Percentiles rank a stretch among this genome's conserved stretches.
Conservation (phyloP, 352 stramenopile genomes). For the Globisporangium spiculum region DNA sequence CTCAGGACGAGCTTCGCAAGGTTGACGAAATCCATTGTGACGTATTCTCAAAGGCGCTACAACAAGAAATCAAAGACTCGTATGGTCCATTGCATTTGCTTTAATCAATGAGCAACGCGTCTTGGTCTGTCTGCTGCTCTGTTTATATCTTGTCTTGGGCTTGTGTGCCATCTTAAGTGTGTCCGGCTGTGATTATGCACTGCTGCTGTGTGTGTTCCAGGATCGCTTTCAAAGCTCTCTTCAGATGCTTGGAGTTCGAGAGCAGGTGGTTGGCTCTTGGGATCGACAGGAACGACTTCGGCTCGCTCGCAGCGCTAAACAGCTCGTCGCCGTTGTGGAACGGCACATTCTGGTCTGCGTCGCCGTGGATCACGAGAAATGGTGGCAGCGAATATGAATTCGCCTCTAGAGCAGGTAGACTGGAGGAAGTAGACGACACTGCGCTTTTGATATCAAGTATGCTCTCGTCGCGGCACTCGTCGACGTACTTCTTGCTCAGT, state of each 20-base stretch:
- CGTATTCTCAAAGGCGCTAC: too few relatives aligned
- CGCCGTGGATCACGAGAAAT: constrained; percentile 69
- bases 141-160: too few relatives aligned
- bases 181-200: background rate
- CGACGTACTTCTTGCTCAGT: constrained; percentile 49
- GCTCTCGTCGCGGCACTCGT: constrained; percentile 44
- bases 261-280: constrained; percentile 72
- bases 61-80: too few relatives aligned
- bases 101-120: too few relatives aligned
- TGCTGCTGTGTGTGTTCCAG: constrained; percentile 18
- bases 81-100: too few relatives aligned
- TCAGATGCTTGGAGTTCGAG: constrained; percentile 71
- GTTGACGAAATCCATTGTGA: too few relatives aligned
- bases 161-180: too few relatives aligned
- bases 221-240: constrained; percentile 58
- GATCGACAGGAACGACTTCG: constrained; percentile 56
- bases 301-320: constrained; percentile 48
- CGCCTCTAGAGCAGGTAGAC: background rate
- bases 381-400: constrained; percentile 17
- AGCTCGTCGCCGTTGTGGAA: constrained; percentile 49
- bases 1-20: too few relatives aligned
- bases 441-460: constrained; percentile 40
- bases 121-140: too few relatives aligned
- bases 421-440: constrained; percentile 18
- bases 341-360: constrained; percentile 58